phyloP scores from a whole-genome alignment of 2,329 filamentous ascomycete species.

The Waltergamsia citrina region DNA sequence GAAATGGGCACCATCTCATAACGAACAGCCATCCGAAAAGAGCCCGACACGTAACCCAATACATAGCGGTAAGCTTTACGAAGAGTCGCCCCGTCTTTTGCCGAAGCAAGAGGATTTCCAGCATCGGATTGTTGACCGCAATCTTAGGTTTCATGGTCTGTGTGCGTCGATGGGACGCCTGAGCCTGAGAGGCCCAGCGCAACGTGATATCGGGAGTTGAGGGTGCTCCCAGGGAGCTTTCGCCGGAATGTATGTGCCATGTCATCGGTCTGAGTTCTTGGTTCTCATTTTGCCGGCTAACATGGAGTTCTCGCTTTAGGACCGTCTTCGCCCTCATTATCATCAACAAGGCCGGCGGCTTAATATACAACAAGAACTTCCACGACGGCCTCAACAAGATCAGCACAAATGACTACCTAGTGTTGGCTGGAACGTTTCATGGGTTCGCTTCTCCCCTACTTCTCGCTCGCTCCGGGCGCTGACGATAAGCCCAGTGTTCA shows the following conservation, averaged over 20 bases:
- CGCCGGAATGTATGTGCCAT: background rate
- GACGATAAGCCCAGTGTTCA: conserved; percentile 41
- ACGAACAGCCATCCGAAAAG: no score
- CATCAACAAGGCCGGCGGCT: conserved; percentile 96
- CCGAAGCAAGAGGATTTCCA: no score
- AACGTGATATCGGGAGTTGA: conserved; percentile 1
- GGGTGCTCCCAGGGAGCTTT: background rate
- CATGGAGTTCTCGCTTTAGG: conserved; percentile 51
- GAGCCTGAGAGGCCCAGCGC: background rate
- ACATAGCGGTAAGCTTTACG: no score
- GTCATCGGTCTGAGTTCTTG: background rate
- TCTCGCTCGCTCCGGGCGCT: background rate
- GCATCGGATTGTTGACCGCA: background rate
- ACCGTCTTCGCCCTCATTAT: conserved; percentile 91
- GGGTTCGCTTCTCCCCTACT: conserved; percentile 46
- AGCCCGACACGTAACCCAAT: no score
- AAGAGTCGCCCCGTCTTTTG: no score
- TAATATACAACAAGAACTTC: conserved; percentile 94
- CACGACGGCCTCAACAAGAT: conserved; percentile 80
- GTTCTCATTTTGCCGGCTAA: background rate
- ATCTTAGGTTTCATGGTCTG: conserved; percentile 1
- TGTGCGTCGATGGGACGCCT: background rate
- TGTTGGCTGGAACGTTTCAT: conserved; percentile 94
- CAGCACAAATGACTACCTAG: conserved; percentile 91
- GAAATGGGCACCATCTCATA: no score